A percentile compares a stretch with the other conserved stretches of the same genome.
Evolutionary conservation across 352 stramenopile genomes (phyloP).

Genomic region (Pythium brassicae): DNA sequence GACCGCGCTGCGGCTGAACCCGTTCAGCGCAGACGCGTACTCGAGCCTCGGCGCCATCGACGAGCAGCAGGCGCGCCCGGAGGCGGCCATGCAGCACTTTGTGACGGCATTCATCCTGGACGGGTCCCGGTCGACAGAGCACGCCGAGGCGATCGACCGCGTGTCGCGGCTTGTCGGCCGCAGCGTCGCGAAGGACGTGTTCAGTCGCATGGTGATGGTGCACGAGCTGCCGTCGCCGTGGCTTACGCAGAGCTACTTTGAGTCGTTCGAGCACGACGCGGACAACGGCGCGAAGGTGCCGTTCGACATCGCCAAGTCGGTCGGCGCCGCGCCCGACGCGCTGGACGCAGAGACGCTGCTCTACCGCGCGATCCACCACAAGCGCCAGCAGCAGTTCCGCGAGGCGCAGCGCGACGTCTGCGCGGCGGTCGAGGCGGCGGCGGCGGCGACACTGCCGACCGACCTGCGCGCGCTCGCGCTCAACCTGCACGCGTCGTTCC

Average conservation of each 20-base stretch:
- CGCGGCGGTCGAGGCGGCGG: constrained; percentile 22
- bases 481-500: constrained; percentile 76
- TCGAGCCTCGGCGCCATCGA: constrained; percentile 61
- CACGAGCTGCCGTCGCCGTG: constrained; percentile 73
- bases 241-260: constrained; percentile 85
- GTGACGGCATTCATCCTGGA: constrained; percentile 82
- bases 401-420: constrained; percentile 46
- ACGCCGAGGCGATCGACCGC: constrained; percentile 70
- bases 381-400: constrained; percentile 51
- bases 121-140: constrained; percentile 62
- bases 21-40: constrained; percentile 68
- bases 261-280: constrained; percentile 76
- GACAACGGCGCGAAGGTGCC: constrained; percentile 55
- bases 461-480: constrained; percentile 49
- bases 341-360: constrained; percentile 53
- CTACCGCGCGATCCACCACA: constrained; percentile 61
- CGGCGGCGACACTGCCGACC: constrained; percentile 29
- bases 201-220: constrained; percentile 61
- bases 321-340: constrained; percentile 24
- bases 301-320: constrained; percentile 61
- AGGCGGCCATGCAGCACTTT: constrained; percentile 79
- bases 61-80: constrained; percentile 38
- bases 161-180: constrained; percentile 62
- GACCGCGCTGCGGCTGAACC: constrained; percentile 54
- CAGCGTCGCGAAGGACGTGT: constrained; percentile 60